Evolutionary conservation across 805 yeast species (phyloP).

Genomic region (Yamadazyma phyllophila): DNA sequence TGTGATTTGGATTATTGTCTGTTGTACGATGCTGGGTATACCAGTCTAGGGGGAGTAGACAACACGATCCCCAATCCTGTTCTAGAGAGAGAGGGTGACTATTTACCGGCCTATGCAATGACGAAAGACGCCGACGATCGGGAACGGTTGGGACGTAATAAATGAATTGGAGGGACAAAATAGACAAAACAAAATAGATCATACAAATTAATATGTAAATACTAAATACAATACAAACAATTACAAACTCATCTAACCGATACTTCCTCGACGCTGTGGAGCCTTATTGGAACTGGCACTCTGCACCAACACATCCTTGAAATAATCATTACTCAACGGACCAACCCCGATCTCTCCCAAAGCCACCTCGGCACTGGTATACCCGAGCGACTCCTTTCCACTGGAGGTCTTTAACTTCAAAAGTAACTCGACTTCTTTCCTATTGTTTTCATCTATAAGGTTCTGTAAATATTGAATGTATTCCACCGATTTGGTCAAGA

Average conservation of each 20-base stretch:
- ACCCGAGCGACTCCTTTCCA: constrained; percentile 37
- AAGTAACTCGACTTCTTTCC: constrained; percentile 73
- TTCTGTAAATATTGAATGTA: constrained; percentile 66
- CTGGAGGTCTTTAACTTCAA: constrained; percentile 54
- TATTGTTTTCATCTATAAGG: constrained; percentile 72
- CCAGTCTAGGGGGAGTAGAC: constrained; percentile 80
- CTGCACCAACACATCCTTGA: constrained; percentile 21
- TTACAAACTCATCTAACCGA: not conserved
- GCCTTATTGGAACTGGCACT: constrained; percentile 24
- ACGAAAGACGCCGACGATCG: constrained; percentile 62
- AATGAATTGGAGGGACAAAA: constrained; percentile 2
- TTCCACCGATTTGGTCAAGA: constrained; percentile 70
- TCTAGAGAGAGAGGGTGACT: constrained; percentile 21
- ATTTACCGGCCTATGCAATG: constrained; percentile 55
- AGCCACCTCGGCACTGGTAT: constrained; percentile 79
- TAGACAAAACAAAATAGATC: constrained; percentile 1
- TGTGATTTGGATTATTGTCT: constrained; percentile 65
- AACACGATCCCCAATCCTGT: constrained; percentile 74
- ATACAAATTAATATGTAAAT: not conserved
- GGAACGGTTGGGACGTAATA: constrained; percentile 38
- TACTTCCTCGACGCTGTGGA: constrained; percentile 20
- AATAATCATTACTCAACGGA: constrained; percentile 54
- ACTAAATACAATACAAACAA: not conserved
- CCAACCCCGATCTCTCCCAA: constrained; percentile 81
- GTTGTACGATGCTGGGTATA: constrained; percentile 80